Evolutionary conservation across 2,329 filamentous ascomycete species (phyloP).

Genomic region (Zalaria sp.): DNA sequence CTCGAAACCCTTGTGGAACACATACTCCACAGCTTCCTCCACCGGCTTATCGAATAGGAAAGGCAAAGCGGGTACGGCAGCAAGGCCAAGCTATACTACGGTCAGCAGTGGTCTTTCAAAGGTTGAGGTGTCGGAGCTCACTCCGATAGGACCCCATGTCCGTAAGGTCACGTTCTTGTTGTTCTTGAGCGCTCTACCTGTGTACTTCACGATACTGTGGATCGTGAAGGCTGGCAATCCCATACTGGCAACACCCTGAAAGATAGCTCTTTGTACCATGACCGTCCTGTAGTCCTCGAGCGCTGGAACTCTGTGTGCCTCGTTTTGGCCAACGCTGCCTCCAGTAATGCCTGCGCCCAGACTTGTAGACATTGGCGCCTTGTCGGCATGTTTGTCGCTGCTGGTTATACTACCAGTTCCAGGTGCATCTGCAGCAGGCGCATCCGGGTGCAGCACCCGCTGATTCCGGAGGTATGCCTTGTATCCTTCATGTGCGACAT

Average conservation of each 20-base stretch:
- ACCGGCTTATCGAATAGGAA: constrained; percentile 83
- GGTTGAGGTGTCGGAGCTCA: constrained; percentile 37
- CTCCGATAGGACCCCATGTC: constrained; percentile 82
- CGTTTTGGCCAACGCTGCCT: constrained; percentile 2
- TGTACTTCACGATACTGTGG: constrained; percentile 83
- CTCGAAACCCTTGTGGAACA: constrained; percentile 72
- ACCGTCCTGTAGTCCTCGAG: constrained; percentile 84
- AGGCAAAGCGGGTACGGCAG: constrained; percentile 66
- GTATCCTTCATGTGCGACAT: constrained; percentile 87
- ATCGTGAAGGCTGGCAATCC: constrained; percentile 88
- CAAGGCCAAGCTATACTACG: constrained; percentile 39
- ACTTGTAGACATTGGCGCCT: constrained; percentile 7
- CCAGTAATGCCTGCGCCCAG: constrained; percentile 11
- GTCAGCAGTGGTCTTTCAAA: constrained; percentile 8
- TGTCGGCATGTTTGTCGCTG: constrained; percentile 20
- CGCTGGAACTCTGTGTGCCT: constrained; percentile 43
- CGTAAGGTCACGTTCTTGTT: constrained; percentile 60
- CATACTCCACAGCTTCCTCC: constrained; percentile 80
- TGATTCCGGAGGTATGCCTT: constrained; percentile 88
- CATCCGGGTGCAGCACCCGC: constrained; percentile 51
- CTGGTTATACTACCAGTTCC: not conserved
- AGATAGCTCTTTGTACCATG: constrained; percentile 80
- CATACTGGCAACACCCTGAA: constrained; percentile 87
- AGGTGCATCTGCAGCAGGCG: constrained; percentile 4
- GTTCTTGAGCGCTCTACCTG: constrained; percentile 71